Base-by-base conservation (phyloP, 1,284 basidiomycete species). In the Kalmanozyma brasiliensis region DNA sequence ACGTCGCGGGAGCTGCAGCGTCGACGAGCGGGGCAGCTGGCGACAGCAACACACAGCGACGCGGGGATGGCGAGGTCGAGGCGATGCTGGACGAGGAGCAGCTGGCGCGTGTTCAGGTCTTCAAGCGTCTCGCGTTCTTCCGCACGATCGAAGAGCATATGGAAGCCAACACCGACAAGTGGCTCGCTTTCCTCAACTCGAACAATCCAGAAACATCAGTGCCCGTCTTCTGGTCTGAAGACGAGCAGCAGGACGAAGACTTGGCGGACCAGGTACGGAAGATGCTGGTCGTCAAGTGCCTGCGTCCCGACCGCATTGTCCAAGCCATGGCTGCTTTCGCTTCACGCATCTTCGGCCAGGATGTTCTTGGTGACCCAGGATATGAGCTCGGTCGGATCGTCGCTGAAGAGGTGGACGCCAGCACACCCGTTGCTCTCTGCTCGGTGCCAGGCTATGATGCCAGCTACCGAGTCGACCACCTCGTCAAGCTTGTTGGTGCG, bases 301-400 rank as follows among this genome's bases (percentile, higher is more conserved):
- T 95, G 77, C 87, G 94, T 26, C 93, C 94, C 13, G 94, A 97
- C 82, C 89, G 93, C 49, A 86, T 95, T 17, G 84, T 93, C 46
- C 91, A 93, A 79, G 89, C 91, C 2, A 90, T 90, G 13, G 87
- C 88, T 7, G 78, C 86, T n/a, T 91, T 94, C 74, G 89, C 92
- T 36, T 86, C 86, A 26, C 84, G 85, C 19, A 88, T 91, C 26
- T 94, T 97, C 83, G 86, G 88, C 47, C 87, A 87, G n/a, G 91
- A 94, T 69, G 84, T 95, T n/a, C 86, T 90, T 16, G 67, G 52
- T 23, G 60, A 63, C 20, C 59, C 69, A 6, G 47, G 63, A 16
- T 53, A 61, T 42, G 52, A 56, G 42, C 40, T 61, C 10, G 64
- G 67, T 41, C 64, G 74, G 40, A 70, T 81, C 17, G 77, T 76